Conservation (phyloP, 495 filamentous ascomycete genomes). For the Staphylotrichum tortipilum region DNA sequence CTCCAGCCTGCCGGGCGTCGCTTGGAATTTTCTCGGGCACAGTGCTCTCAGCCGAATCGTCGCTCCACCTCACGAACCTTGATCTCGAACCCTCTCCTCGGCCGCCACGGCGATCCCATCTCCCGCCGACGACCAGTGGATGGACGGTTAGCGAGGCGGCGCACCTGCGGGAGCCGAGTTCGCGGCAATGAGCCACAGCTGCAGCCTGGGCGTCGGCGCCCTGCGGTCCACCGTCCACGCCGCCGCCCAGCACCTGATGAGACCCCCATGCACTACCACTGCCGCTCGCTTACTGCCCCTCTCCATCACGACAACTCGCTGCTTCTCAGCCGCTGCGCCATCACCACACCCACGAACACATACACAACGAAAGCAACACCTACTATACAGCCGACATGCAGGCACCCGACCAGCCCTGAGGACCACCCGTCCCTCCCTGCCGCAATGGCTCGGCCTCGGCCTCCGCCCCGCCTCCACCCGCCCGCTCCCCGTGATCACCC, state of each 20-base stretch:
- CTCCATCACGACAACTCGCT: background rate
- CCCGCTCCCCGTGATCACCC: constrained; percentile 22
- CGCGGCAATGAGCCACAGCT: constrained; percentile 23
- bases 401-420: background rate
- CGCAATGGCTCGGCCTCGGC: constrained; percentile 21
- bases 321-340: too few relatives aligned
- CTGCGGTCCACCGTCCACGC: constrained; percentile 23
- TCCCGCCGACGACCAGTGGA: constrained; percentile 6
- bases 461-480: constrained; percentile 15
- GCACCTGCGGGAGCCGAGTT: constrained; percentile 15
- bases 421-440: constrained; percentile 6
- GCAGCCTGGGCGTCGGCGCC: constrained; percentile 24
- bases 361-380: too few relatives aligned
- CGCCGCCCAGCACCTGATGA: constrained; percentile 18
- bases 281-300: constrained; percentile 7
- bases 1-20: background rate
- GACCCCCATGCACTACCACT: too few relatives aligned
- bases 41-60: background rate
- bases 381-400: too few relatives aligned
- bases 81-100: background rate
- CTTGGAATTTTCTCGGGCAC: background rate
- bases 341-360: too few relatives aligned
- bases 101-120: background rate
- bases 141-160: constrained; percentile 23
- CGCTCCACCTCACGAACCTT: background rate